Conservation (phyloP, 2,329 filamentous ascomycete species). For the Calonectria hongkongensis region DNA sequence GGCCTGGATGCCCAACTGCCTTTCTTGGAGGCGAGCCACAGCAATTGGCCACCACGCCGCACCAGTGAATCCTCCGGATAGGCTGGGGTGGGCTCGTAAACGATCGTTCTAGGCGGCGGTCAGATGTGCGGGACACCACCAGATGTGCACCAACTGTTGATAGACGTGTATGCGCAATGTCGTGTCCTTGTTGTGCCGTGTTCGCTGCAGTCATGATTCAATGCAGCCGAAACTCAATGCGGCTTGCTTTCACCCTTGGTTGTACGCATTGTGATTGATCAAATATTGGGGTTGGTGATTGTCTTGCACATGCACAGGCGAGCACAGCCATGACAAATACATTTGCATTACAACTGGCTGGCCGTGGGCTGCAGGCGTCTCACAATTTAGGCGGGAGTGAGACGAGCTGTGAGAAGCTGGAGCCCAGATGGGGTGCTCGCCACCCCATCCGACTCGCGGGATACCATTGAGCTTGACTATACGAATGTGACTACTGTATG, state of each 20-base stretch:
- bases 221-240: constrained; percentile 33
- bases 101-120: constrained; percentile 19
- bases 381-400: constrained; percentile 27
- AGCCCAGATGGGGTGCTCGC: constrained; percentile 1
- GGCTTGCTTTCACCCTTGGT: neutral
- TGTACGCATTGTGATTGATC: constrained; percentile 23
- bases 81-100: constrained; percentile 37
- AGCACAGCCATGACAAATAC: constrained; percentile 15
- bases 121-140: constrained; percentile 27
- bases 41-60: constrained; percentile 34
- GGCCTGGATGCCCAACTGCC: constrained; percentile 30
- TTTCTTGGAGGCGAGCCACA: constrained; percentile 22
- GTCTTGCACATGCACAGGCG: constrained; percentile 35
- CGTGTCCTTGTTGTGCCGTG: constrained; percentile 34
- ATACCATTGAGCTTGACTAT: constrained; percentile 1
- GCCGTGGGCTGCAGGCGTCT: constrained; percentile 19
- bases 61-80: constrained; percentile 19
- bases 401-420: constrained; percentile 12
- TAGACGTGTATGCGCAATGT: constrained; percentile 32
- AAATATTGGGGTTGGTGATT: neutral
- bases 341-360: neutral
- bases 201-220: constrained; percentile 33
- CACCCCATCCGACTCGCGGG: constrained; percentile 6
- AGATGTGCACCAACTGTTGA: constrained; percentile 22
- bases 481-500: constrained; percentile 20